Conservation (phyloP, 139 green algal species). For the Diplosphaera chodatii region DNA sequence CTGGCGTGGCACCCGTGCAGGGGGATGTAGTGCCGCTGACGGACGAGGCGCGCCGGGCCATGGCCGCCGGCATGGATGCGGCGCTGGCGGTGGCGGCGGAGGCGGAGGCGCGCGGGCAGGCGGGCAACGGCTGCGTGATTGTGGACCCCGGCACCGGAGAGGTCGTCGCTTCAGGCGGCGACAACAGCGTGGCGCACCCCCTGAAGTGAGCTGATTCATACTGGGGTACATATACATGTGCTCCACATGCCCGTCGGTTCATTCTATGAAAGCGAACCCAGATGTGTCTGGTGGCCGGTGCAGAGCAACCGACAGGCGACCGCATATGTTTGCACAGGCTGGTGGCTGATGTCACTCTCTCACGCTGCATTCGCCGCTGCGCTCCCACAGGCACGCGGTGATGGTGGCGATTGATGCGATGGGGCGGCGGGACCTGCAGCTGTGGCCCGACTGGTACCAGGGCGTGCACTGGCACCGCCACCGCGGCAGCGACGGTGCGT, state of each 20-base stretch:
- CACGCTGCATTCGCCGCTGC: neutral
- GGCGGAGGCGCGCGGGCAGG: neutral
- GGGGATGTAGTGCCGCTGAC: neutral
- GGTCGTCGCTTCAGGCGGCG: constrained; percentile 9
- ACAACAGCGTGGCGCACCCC: neutral
- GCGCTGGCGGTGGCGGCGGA: constrained; percentile 20
- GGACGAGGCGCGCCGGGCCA: neutral
- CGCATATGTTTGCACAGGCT: neutral
- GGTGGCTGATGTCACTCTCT: no score
- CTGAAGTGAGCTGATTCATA: neutral
- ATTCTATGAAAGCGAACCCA: no score
- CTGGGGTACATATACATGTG: no score
- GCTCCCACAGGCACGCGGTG: constrained; percentile 73
- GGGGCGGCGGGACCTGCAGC: constrained; percentile 44
- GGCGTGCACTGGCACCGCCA: neutral
- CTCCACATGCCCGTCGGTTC: no score
- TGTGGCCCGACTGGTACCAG: constrained; percentile 39
- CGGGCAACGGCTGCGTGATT: constrained; percentile 57
- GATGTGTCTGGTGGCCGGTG: no score
- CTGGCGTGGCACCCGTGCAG: neutral
- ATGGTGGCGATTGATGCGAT: constrained; percentile 65
- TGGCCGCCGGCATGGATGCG: constrained; percentile 23
- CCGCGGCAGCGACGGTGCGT: no score
- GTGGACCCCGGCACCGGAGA: constrained; percentile 40
- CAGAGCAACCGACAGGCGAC: no score